Conservation (phyloP, 2,329 filamentous ascomycete species). For the Fusarium cyanostomum region DNA sequence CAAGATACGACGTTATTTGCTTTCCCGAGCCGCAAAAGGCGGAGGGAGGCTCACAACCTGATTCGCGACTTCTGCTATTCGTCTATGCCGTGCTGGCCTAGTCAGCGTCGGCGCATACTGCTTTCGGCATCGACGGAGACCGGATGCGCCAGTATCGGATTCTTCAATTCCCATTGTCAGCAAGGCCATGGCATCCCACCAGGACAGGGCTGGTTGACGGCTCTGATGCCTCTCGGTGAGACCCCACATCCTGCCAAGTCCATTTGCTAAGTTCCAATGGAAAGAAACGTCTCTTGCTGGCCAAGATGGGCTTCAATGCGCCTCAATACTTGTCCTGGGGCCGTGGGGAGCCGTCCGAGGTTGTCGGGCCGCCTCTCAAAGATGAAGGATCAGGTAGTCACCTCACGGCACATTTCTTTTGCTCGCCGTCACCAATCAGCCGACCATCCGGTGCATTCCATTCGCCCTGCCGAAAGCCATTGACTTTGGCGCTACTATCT, state of each 20-base stretch:
- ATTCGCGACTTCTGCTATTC: neutral
- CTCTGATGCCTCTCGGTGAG: neutral
- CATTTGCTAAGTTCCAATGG: neutral
- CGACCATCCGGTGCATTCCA: constrained; percentile 9
- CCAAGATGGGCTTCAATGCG: neutral
- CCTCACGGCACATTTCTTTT: neutral
- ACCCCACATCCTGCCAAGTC: neutral
- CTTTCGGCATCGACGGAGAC: neutral
- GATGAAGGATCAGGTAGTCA: neutral
- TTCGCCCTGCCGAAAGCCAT: constrained; percentile 1
- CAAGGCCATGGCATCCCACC: neutral
- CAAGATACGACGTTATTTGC: neutral
- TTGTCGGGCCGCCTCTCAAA: constrained; percentile 2
- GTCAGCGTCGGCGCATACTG: too few relatives aligned
- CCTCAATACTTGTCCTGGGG: neutral
- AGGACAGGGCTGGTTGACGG: neutral
- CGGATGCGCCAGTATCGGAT: constrained; percentile 8
- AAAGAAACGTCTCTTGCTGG: neutral
- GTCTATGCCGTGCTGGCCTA: neutral
- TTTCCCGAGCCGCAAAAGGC: neutral
- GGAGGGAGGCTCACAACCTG: neutral
- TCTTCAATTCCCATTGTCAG: constrained; percentile 5
- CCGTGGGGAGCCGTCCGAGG: neutral
- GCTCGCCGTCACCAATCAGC: neutral
- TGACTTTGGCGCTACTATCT: neutral